phyloP scores from a whole-genome alignment of 352 stramenopile genomes.

The Globisporangium rhizosaccharum region DNA sequence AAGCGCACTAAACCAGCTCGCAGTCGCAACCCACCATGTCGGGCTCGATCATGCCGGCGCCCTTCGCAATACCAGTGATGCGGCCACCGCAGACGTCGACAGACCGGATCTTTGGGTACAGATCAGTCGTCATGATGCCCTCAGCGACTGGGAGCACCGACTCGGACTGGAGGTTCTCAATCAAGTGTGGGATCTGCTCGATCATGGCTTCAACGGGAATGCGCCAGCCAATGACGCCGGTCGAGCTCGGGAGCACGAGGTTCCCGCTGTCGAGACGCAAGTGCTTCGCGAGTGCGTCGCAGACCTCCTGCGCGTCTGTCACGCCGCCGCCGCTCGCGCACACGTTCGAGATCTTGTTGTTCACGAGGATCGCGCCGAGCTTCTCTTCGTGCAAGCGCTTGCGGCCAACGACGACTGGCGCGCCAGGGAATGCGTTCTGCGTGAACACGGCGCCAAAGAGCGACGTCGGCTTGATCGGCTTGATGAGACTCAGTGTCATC shows the following conservation, averaged over 20 bases:
- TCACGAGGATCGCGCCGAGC: conserved; percentile 95
- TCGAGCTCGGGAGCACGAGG: conserved; percentile 93
- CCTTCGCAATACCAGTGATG: conserved; percentile 97
- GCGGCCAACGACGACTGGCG: conserved; percentile 88
- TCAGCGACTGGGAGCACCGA: conserved; percentile 90
- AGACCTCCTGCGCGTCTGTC: conserved; percentile 92
- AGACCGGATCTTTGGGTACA: conserved; percentile 90
- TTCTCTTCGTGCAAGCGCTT: conserved; percentile 84
- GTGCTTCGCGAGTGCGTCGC: conserved; percentile 87
- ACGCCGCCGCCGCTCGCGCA: conserved; percentile 91
- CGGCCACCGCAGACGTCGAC: conserved; percentile 78
- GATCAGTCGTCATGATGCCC: conserved; percentile 96
- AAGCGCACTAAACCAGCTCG: conserved; percentile 31
- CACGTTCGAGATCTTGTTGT: conserved; percentile 99
- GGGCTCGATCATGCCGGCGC: conserved; percentile 98
- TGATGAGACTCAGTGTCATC: conserved; percentile 89
- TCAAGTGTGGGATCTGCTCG: conserved; percentile 64
- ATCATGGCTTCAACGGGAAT: conserved; percentile 93
- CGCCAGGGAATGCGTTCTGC: conserved; percentile 87
- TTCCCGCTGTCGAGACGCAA: conserved; percentile 78
- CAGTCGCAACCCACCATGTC: conserved; percentile 89
- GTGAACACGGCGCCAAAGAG: conserved; percentile 90
- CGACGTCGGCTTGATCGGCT: conserved; percentile 73
- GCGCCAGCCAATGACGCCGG: conserved; percentile 97
- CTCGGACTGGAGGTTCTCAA: conserved; percentile 90